Conservation (phyloP, 257 asterid genomes). For the Solanum appendiculatum region DNA sequence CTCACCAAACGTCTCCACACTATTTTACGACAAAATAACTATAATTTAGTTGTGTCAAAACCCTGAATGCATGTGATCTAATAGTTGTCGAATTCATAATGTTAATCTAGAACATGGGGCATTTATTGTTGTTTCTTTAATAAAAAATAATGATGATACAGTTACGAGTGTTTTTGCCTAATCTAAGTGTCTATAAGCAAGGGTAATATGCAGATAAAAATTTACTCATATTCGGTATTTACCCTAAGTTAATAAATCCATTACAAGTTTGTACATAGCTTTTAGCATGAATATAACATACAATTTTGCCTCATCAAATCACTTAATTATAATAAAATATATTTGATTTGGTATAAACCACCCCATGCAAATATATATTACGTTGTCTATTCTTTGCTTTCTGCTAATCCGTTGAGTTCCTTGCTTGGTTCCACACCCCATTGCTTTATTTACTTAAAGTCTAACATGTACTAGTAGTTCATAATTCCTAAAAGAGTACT, state of each 20-base stretch:
- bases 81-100: neutral
- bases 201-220: neutral
- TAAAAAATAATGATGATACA: neutral
- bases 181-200: neutral
- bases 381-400: too few relatives aligned
- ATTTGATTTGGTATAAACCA: neutral
- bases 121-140: neutral
- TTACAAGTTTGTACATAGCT: neutral
- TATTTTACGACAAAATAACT: neutral
- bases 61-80: neutral
- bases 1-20: neutral
- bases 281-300: neutral
- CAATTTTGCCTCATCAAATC: neutral
- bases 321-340: neutral
- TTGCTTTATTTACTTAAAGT: neutral
- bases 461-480: neutral
- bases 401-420: neutral
- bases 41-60: neutral
- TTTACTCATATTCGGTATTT: neutral
- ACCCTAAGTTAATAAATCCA: neutral
- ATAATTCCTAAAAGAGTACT: neutral
- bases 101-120: neutral
- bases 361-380: too few relatives aligned
- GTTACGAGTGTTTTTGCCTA: neutral
- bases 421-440: neutral